Evolutionary conservation across 305 asterid genomes (phyloP), one percentile per base, ranked within the genome.

Genomic region (Solanum hybrid): DNA sequence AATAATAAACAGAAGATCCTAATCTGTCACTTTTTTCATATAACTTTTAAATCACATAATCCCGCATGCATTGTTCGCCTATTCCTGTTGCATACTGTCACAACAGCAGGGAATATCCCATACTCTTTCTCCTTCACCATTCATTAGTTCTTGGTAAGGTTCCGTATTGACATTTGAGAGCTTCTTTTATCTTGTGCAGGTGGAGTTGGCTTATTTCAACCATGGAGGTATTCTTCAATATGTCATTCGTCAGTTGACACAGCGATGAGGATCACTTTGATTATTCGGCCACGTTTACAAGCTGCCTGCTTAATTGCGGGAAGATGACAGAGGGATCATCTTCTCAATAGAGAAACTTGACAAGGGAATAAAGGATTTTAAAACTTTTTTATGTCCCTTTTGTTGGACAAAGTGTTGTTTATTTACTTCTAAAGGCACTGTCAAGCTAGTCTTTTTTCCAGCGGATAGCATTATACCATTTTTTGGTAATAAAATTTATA

Each of bases 211-310:
- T 17, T 97, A 97, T 93, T 95, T 94, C 97, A 91, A 96, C 94
- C 95, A 97, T 80, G 98, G 98, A 22, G 99, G 98, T 79, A 96
- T 96, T 8, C 97, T 96, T 81, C 98, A 97, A 10, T 96, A 94
- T 27, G 99, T 96, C 11, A 94, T 95, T 89, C 96, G 97, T 39
- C 97, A 96, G 89, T 94, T 96, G 93, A 89, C 92, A 12, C 91
- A 91, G 90, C 95, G 93, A 93, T 95, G 83, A 93, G 89, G 76
- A 38, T 36, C 81, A 36, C 31, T 32, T 11, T 57, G 32, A 9
- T 57, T 2, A 32, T 57, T 85, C 10, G 77, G 51, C 88, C 78
- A 57, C 88, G 8, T 57, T 85, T 32, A 32, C 51, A 13, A 85
- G 51, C 78, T 36, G 76, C 79, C 88, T 17, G 75, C 78, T 51